phyloP scores from a whole-genome alignment of 148 eudicot species.

The Vaccinium macrocarpon region DNA sequence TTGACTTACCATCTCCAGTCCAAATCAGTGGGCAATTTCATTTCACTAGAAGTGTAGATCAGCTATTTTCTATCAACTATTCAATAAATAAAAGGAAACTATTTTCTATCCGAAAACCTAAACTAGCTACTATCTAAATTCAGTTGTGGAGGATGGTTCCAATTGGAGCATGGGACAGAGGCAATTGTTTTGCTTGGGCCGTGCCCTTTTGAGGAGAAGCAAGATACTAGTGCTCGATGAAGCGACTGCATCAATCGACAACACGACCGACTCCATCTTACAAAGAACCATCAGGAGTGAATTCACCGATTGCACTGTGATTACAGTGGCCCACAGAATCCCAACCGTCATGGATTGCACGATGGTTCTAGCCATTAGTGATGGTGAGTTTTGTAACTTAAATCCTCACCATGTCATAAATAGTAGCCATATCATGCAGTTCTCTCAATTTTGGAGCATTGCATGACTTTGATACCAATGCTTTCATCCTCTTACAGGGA shows the following conservation, averaged over 20 bases:
- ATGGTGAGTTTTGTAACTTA: constrained; percentile 47
- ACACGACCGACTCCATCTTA: constrained; percentile 72
- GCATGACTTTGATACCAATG: neutral
- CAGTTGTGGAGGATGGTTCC: constrained; percentile 87
- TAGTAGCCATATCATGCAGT: neutral
- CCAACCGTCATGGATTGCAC: constrained; percentile 96
- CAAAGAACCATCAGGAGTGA: constrained; percentile 76
- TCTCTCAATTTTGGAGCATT: neutral
- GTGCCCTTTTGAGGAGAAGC: constrained; percentile 81
- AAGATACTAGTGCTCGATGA: constrained; percentile 86
- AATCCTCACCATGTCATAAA: neutral
- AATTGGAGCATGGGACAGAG: constrained; percentile 99
- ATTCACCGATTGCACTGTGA: constrained; percentile 80
- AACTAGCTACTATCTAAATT: neutral
- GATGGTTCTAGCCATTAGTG: constrained; percentile 79
- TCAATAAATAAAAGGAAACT: neutral
- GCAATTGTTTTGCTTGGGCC: constrained; percentile 83
- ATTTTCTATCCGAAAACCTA: neutral
- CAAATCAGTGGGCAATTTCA: neutral
- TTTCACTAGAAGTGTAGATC: neutral
- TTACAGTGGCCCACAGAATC: constrained; percentile 91
- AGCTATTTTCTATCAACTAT: neutral
- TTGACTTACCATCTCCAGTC: neutral
- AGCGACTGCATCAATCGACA: constrained; percentile 93
- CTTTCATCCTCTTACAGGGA: constrained; percentile 39